These are phyloP conservation scores for Hygrophila difformis DNA, from an alignment of 257 asterid genomes.

Conservation along the genomic window DNA sequence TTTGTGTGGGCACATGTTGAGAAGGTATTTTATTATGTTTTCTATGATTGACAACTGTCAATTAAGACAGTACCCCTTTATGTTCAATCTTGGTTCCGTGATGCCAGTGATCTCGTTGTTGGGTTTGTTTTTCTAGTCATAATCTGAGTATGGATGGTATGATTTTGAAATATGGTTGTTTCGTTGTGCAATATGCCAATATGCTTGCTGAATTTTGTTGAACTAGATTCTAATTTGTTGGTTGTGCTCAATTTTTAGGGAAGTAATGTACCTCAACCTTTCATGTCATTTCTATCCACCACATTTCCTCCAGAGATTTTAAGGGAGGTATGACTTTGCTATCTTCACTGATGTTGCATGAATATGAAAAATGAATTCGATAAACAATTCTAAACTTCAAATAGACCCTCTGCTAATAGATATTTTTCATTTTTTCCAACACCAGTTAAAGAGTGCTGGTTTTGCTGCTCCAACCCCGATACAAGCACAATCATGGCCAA, in stretches of 20 bases:
- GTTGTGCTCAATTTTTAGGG: conserved; percentile 40
- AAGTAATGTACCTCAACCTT: conserved; percentile 70
- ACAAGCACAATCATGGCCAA: conserved; percentile 99
- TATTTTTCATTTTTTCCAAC: conserved; percentile 31
- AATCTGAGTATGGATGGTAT: too few relatives aligned
- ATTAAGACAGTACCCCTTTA: too few relatives aligned
- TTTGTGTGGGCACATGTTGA: too few relatives aligned
- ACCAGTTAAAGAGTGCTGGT: conserved; percentile 86
- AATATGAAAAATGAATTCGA: neutral
- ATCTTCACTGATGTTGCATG: neutral
- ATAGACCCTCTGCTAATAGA: neutral
- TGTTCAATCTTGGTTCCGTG: too few relatives aligned
- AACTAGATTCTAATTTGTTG: neutral
- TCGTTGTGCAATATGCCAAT: too few relatives aligned
- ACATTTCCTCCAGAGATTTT: conserved; percentile 85
- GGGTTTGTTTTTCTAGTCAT: too few relatives aligned
- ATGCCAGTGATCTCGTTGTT: too few relatives aligned
- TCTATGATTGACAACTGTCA: too few relatives aligned
- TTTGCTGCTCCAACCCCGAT: conserved; percentile 97
- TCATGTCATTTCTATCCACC: conserved; percentile 63
- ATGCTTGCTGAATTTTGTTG: too few relatives aligned
- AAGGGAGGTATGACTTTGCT: conserved; percentile 58
- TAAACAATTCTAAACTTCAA: conserved; percentile 23
- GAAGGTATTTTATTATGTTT: too few relatives aligned
- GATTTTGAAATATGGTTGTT: too few relatives aligned